Conservation (phyloP, 768 basidiomycete genomes). For the Naganishia randhawae region DNA sequence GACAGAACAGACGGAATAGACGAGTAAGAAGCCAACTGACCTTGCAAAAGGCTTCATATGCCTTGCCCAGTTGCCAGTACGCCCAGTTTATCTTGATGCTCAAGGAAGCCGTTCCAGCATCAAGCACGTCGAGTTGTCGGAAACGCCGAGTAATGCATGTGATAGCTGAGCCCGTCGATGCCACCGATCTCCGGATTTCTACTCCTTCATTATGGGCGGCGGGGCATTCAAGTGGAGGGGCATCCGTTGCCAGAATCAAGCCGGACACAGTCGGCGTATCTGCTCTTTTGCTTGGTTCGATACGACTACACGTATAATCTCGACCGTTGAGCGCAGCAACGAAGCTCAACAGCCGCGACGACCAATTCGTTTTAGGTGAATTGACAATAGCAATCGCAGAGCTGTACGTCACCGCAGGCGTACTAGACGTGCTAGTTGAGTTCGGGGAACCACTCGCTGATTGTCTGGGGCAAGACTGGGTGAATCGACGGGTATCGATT, state of each 20-base stretch:
- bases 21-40: neutral
- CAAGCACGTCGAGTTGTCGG: neutral
- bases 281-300: neutral
- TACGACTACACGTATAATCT: neutral
- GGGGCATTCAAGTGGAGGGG: neutral
- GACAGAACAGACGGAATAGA: neutral
- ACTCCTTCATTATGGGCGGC: neutral
- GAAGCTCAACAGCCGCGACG: neutral
- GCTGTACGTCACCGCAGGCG: neutral
- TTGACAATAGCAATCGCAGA: neutral
- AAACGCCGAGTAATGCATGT: neutral
- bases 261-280: neutral
- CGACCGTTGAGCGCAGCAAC: neutral
- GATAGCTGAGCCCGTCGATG: neutral
- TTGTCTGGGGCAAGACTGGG: neutral
- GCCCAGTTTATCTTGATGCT: slow-evolving; percentile 9
- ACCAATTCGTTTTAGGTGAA: neutral
- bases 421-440: neutral
- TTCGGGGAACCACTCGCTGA: neutral
- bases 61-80: slow-evolving; percentile 7
- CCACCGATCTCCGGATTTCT: neutral
- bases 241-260: neutral
- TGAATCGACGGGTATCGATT: neutral
- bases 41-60: slow-evolving; percentile 3
- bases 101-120: neutral